Evolutionary conservation across 176 grass and related monocot species (phyloP).

Genomic region (Themeda triandra): DNA sequence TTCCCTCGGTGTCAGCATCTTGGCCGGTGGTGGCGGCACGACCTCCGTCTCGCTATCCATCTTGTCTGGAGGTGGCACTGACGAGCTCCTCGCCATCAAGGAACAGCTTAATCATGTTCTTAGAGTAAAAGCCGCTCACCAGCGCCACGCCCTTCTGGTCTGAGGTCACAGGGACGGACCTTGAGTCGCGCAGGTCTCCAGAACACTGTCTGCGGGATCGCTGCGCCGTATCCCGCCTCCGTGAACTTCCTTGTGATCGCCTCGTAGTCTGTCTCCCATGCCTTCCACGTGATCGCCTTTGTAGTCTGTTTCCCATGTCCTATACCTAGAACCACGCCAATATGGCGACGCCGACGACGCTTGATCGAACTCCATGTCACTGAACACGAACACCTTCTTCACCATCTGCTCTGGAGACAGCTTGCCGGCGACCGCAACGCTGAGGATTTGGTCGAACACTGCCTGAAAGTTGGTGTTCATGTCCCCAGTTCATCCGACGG

Average conservation of each 20-base stretch:
- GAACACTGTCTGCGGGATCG: constrained; percentile 65
- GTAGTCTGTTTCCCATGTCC: constrained; percentile 28
- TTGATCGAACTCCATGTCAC: constrained; percentile 81
- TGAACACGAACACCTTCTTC: constrained; percentile 70
- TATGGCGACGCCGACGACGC: constrained; percentile 27
- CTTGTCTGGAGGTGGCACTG: background rate
- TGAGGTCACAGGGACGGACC: constrained; percentile 39
- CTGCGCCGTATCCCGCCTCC: constrained; percentile 49
- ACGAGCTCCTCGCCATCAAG: constrained; percentile 30
- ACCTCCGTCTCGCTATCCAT: constrained; percentile 35
- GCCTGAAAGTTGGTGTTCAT: constrained; percentile 36
- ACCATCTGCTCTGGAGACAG: constrained; percentile 52
- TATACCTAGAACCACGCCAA: too few relatives aligned
- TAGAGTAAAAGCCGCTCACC: constrained; percentile 75
- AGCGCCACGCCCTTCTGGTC: constrained; percentile 60
- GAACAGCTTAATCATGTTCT: constrained; percentile 80
- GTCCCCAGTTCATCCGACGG: constrained; percentile 30
- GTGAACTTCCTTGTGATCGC: constrained; percentile 55
- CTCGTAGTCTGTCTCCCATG: constrained; percentile 81
- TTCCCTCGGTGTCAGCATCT: constrained; percentile 13
- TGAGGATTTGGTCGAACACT: constrained; percentile 48
- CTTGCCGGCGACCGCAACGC: background rate
- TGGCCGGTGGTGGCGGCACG: too few relatives aligned
- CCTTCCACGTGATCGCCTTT: background rate
- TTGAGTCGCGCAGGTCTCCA: constrained; percentile 64